Evolutionary conservation across 2,329 filamentous ascomycete species (phyloP), one percentile per base, ranked within the genome.

Genomic region (Elsinoe fawcettii): DNA sequence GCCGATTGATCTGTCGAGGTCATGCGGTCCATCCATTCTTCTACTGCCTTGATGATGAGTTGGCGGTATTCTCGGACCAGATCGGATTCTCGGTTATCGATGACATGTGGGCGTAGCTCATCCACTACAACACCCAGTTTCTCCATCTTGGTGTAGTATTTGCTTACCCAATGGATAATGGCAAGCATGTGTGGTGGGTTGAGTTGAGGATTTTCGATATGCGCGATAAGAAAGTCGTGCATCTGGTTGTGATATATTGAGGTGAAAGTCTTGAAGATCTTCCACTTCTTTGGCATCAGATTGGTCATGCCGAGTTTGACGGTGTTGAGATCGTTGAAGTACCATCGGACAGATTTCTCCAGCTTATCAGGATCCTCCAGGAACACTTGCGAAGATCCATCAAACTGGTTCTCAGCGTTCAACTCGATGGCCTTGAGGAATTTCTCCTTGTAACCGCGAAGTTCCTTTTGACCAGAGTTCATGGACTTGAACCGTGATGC

Each of bases 21-120:
- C 71, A 99, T 96, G 58, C 90, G 85, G 62, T 95, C 89, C 79
- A 97, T 95, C 91, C 93, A 99, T 75, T 97, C 88, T 70, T 96
- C 92, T 59, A 99, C 85, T 60, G 90, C 91, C 68, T 88, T 89
- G 73, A 96, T 93, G 70, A 99, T 97, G 68, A 97, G 86, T 69
- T 90, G 86, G 60, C 92, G 84, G 79, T 96, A 99, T 69, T 96
- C 91, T 55, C 90, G 86, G 56, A 99, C 88, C 14, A 99, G 80
- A 70, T 99, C 93, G 37, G 84, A 80, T 71, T 95, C 91, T 60
- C 92, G 84, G 66, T 90, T 88, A 73, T 97, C 93, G 60, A 99
- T 84, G 58, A 97, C 82, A 65, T 96, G 90, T 0, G 91, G 90
- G 53, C 80, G 75, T 27, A 99, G 77, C n/a, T 92, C 84, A 55